A percentile compares a stretch with the other conserved stretches of the same genome.
phyloP scores from a whole-genome alignment of 2,329 filamentous ascomycete species.

The Diaporthe humulicola region DNA sequence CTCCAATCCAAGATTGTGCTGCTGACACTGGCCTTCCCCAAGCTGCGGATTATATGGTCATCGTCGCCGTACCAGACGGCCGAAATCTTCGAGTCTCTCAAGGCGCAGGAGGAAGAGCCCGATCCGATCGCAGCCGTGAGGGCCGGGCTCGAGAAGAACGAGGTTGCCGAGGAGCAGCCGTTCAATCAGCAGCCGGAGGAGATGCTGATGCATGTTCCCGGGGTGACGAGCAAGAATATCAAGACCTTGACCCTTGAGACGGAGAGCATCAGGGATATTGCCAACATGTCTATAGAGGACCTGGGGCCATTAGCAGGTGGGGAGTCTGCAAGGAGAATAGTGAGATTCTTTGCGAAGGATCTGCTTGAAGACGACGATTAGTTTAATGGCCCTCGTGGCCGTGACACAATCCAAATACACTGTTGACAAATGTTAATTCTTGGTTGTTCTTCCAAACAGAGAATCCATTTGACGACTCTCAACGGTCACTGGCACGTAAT shows the following conservation, averaged over 20 bases:
- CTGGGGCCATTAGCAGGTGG: constrained; percentile 81
- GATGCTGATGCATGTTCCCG: constrained; percentile 88
- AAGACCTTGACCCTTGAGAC: constrained; percentile 78
- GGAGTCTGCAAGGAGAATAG: constrained; percentile 81
- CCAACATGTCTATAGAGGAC: constrained; percentile 84
- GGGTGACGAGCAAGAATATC: constrained; percentile 84
- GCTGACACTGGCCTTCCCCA: constrained; percentile 91
- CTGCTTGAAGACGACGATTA: constrained; percentile 64
- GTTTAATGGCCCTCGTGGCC: background rate
- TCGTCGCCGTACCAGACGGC: constrained; percentile 94
- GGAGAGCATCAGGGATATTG: constrained; percentile 84
- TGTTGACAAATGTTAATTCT: background rate
- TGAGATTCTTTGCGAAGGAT: constrained; percentile 82
- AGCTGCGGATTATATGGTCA: constrained; percentile 93
- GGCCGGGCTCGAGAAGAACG: constrained; percentile 78
- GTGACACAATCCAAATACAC: no score
- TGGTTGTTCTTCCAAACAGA: no score
- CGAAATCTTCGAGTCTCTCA: constrained; percentile 95
- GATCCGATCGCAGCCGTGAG: constrained; percentile 90
- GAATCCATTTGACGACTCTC: background rate
- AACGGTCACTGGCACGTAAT: no score
- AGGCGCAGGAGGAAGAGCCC: constrained; percentile 89
- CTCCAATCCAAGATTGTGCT: constrained; percentile 93
- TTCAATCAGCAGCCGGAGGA: constrained; percentile 92
- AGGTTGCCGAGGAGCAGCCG: constrained; percentile 74